These are phyloP conservation scores for Penicillium polonicum DNA, from an alignment of 2,329 filamentous ascomycete species.

Conservation along the genomic window DNA sequence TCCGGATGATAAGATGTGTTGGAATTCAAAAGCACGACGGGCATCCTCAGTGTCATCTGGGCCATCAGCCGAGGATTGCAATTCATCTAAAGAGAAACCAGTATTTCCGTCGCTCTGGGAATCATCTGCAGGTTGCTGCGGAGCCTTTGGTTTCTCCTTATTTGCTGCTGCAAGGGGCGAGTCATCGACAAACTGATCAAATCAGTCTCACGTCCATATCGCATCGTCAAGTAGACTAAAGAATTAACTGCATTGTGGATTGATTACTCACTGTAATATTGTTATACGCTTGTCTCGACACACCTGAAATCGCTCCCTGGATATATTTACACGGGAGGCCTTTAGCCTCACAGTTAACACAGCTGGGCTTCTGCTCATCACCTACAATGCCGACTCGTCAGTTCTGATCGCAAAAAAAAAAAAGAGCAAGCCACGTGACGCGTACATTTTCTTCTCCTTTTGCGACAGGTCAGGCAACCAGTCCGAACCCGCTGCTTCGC, in stretches of 20 bases:
- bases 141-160: constrained; percentile 3
- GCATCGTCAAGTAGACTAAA: neutral
- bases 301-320: neutral
- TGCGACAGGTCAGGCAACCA: constrained; percentile 28
- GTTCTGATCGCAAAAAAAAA: neutral
- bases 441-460: constrained; percentile 28
- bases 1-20: neutral
- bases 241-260: neutral
- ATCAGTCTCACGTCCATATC: neutral
- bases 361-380: constrained; percentile 28
- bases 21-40: neutral
- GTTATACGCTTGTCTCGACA: constrained; percentile 12
- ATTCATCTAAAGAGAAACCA: neutral
- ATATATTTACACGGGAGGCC: constrained; percentile 27
- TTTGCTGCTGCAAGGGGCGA: constrained; percentile 13
- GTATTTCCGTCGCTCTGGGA: constrained; percentile 1
- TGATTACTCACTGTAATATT: constrained; percentile 19
- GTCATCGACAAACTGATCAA: constrained; percentile 22
- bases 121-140: neutral
- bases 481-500: constrained; percentile 29
- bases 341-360: constrained; percentile 26
- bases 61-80: neutral
- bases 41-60: neutral
- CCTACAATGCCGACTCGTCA: constrained; percentile 10
- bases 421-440: neutral